Percentiles rank a stretch among this genome's conserved stretches.
phyloP scores from a whole-genome alignment of 352 stramenopile genomes.

The Globisporangium cederbergense region DNA sequence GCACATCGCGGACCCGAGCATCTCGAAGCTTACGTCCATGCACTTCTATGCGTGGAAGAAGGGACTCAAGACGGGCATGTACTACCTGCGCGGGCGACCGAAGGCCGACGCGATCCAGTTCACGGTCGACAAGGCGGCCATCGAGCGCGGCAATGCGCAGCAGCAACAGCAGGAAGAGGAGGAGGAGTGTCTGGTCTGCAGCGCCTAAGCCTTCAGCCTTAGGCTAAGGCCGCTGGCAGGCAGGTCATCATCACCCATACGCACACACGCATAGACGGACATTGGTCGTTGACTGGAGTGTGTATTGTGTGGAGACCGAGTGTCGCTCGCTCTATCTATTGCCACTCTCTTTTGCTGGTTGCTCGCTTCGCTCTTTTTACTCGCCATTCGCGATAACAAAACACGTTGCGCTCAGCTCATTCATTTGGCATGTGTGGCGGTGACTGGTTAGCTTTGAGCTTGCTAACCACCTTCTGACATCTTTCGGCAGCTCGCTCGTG shows the following conservation, averaged over 20 bases:
- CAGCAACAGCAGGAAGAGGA: slow-evolving; percentile 48
- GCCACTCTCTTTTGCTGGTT: background rate
- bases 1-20: slow-evolving; percentile 98
- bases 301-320: background rate
- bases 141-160: slow-evolving; percentile 31
- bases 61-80: slow-evolving; percentile 99
- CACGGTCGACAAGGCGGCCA: slow-evolving; percentile 97
- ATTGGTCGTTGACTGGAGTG: background rate
- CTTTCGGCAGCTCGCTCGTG: too few relatives aligned
- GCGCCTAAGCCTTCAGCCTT: slow-evolving; percentile 37
- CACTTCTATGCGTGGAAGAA: slow-evolving; percentile 99
- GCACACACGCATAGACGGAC: background rate
- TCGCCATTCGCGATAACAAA: too few relatives aligned
- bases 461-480: too few relatives aligned
- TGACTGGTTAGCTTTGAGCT: too few relatives aligned
- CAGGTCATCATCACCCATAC: background rate
- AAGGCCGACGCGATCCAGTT: slow-evolving; percentile 99
- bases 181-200: slow-evolving; percentile 78
- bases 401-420: too few relatives aligned
- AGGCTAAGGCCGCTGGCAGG: background rate
- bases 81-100: slow-evolving; percentile 98
- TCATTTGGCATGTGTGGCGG: too few relatives aligned
- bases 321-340: background rate
- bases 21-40: slow-evolving; percentile 98
- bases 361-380: too few relatives aligned